phyloP scores from a whole-genome alignment of 2,329 filamentous ascomycete species.

The Alternaria brassicicola region DNA sequence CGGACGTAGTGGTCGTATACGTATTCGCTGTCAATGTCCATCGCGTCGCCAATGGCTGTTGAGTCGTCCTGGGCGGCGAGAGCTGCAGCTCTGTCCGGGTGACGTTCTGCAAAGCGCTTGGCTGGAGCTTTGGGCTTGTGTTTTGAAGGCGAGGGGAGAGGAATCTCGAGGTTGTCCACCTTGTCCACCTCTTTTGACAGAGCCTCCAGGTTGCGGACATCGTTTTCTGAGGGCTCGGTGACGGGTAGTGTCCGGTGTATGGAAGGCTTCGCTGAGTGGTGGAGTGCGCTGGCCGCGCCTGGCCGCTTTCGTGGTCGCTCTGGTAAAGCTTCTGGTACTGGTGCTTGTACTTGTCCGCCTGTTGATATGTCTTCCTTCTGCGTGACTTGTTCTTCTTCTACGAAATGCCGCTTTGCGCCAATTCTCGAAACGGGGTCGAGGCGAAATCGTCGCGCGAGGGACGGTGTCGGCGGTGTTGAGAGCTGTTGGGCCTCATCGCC shows the following conservation, averaged over 20 bases:
- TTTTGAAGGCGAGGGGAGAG: conserved; percentile 29
- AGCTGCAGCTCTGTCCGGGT: conserved; percentile 35
- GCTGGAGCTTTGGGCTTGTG: conserved; percentile 45
- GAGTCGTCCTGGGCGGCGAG: conserved; percentile 16
- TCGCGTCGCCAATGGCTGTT: conserved; percentile 27
- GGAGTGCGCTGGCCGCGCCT: conserved; percentile 31
- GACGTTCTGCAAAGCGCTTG: conserved; percentile 43
- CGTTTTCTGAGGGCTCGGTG: conserved; percentile 28
- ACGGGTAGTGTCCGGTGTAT: conserved; percentile 12
- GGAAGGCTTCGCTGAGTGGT: conserved; percentile 9
- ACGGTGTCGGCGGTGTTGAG: conserved; percentile 23
- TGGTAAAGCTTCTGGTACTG: conserved; percentile 4
- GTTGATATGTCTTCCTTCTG: neutral
- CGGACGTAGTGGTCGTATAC: conserved; percentile 68
- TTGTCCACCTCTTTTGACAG: conserved; percentile 43
- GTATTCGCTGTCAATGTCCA: conserved; percentile 57
- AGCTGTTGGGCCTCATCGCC: conserved; percentile 17
- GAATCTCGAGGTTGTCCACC: conserved; percentile 22
- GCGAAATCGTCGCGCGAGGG: conserved; percentile 31
- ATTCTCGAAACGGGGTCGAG: conserved; percentile 27
- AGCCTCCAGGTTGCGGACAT: conserved; percentile 42
- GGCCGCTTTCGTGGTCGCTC: conserved; percentile 36
- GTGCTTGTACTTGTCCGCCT: conserved; percentile 8
- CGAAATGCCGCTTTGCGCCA: conserved; percentile 28
- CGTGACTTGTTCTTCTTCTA: conserved; percentile 21